Evolutionary conservation across 2,329 filamentous ascomycete genomes (phyloP), one percentile per base, ranked within the genome.

Genomic region (Fusarium scirpi): DNA sequence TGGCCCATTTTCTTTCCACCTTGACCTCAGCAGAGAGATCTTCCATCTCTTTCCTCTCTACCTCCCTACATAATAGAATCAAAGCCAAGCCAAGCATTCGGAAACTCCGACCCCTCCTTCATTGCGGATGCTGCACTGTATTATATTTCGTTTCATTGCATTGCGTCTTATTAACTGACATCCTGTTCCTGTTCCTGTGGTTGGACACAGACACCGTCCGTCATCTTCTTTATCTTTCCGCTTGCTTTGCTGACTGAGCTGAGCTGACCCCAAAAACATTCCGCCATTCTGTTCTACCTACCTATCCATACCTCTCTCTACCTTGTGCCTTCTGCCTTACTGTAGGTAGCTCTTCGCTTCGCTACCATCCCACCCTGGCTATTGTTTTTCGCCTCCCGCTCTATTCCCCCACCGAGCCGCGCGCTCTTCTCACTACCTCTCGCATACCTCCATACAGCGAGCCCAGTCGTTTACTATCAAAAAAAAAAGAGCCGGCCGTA

Each of bases 211-310:
- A 38, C 53, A 16, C 13, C 10, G n/a, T 52, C 43, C 44, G 29
- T 58, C 56, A 51, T 70, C 66, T 58, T 70, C 58, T 65, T 20
- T 40, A 34, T 32, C 25, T 34, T 30, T 49, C 62, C 62, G 56
- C 64, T 67, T 57, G 56, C 64, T 62, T 57, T 67, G 56, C 64
- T 67, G 62, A 62, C 64, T 62, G 64, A 67, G 62, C 64, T 67
- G 46, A 67, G 62, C 64, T 67, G 46, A 32, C 41, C 62, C 47
- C n/a, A 34, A 58, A 47, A 65, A 15, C 38, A 41, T 25, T 22
- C 45, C 52, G 30, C 52, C 27, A 47, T 65, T 51, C 41, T 52
- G 45, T 27, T 38, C 34, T 38, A 38, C 32, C 32, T 38, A 34
- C 32, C 32, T 34, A 10, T 27, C 27, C 27, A 27, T 34, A 38